Percentiles rank a stretch among this genome's conserved stretches.
These are phyloP conservation scores for Wickerhamomyces sp. DNA, from an alignment of 1,139 yeast genomes.

Conservation along the genomic window DNA sequence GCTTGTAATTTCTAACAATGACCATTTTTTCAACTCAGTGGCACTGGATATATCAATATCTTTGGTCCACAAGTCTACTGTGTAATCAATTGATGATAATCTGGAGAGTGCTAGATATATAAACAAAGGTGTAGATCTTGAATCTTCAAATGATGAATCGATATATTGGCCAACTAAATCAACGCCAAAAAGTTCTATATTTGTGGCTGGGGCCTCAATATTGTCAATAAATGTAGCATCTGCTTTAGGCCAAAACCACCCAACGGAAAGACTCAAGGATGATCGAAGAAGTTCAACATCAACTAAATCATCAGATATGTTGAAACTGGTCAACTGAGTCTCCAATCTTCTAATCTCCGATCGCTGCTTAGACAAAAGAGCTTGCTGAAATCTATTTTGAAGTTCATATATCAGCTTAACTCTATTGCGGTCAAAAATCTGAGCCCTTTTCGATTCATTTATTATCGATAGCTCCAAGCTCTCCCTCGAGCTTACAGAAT, in stretches of 20 bases:
- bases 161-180: slow-evolving; percentile 17
- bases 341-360: slow-evolving; percentile 3
- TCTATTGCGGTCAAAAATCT: slow-evolving; percentile 16
- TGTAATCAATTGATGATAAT: slow-evolving; percentile 6
- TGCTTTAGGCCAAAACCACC: slow-evolving; percentile 23
- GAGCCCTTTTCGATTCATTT: slow-evolving; percentile 8
- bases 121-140: slow-evolving; percentile 18
- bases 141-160: slow-evolving; percentile 5
- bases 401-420: slow-evolving; percentile 10
- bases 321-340: background rate
- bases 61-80: slow-evolving; percentile 12
- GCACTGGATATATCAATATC: slow-evolving; percentile 17
- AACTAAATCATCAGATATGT: slow-evolving; percentile 6
- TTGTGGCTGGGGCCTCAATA: background rate
- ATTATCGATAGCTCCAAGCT: slow-evolving; percentile 12
- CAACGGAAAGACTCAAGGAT: slow-evolving; percentile 2
- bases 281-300: slow-evolving; percentile 10
- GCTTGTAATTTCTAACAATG: slow-evolving; percentile 4
- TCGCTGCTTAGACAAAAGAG: slow-evolving; percentile 8
- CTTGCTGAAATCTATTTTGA: slow-evolving; percentile 9
- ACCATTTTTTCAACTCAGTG: slow-evolving; percentile 18
- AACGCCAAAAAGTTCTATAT: slow-evolving; percentile 14
- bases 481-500: background rate
- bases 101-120: slow-evolving; percentile 7
- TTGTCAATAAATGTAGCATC: slow-evolving; percentile 13